Base-by-base conservation (phyloP, 2,329 filamentous ascomycete species). In the Apiospora malaysiana region DNA sequence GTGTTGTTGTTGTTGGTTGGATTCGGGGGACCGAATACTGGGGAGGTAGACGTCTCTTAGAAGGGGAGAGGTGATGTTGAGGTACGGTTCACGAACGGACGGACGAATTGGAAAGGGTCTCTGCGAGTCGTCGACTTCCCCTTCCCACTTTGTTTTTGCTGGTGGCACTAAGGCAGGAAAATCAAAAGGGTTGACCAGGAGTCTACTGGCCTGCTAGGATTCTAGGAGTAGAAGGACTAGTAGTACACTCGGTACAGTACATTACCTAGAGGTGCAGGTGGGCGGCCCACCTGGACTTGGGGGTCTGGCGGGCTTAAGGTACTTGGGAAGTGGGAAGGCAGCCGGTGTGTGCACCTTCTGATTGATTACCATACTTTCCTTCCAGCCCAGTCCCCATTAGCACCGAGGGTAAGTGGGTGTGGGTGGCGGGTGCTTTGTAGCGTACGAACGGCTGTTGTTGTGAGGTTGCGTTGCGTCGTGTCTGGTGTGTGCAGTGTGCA, bases 141-240 rank as follows among this genome's bases (percentile, higher is more conserved):
- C 56, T 63, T 63, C 56, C 56, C 56, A 40, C 56, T 63, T 40
- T 63, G 56, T 63, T 63, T 63, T 63, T 63, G 27, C 56, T 59
- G 51, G 51, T 59, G 51, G 51, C 51, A 59, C 51, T 59, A 59
- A 59, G 51, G 51, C 51, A 59, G 27, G 51, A 59, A 59, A 59
- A 59, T 59, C 56, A 63, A 63, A 63, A 63, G 56, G 45, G 56
- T n/a, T 63, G 56, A 63, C 56, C 40, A 23, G 56, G 32, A 23
- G 27, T 37, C 51, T 59, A 37, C 27, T 27, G 32, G 51, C 37
- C 40, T 42, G 32, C 51, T 59, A 12, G 27, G 27, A 10, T 18
- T 21, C 51, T 59, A 37, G 51, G 51, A 59, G 51, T 59, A 37
- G 27, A n/a, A 27, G 51, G 32, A 32, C 32, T 32, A 32, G 32